These are phyloP conservation scores for Cordyceps militaris DNA, from an alignment of 2,329 filamentous ascomycete species.

Conservation along the genomic window DNA sequence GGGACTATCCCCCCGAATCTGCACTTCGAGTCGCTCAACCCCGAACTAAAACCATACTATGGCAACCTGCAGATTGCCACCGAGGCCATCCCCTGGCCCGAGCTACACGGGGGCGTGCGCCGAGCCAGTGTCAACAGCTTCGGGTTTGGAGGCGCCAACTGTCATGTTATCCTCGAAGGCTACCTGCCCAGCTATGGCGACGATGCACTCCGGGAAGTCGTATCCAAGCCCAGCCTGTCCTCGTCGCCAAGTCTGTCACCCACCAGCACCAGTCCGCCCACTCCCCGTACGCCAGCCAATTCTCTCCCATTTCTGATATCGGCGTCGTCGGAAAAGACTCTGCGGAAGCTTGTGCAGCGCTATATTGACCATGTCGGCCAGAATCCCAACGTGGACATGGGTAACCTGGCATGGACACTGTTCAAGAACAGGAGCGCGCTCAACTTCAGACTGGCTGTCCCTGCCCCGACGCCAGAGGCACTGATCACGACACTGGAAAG, in stretches of 20 bases:
- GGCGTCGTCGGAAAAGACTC: constrained; percentile 9
- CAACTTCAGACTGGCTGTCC: not conserved
- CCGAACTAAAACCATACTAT: constrained; percentile 17
- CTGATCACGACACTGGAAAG: not conserved
- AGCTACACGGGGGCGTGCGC: not conserved
- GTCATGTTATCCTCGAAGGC: constrained; percentile 19
- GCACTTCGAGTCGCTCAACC: constrained; percentile 19
- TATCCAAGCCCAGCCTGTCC: not conserved
- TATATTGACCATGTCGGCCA: not conserved
- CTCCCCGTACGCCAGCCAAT: not conserved
- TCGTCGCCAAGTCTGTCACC: too few relatives aligned
- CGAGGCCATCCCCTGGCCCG: constrained; percentile 15
- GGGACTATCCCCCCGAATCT: constrained; percentile 20
- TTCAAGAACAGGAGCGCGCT: not conserved
- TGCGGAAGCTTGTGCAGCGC: not conserved
- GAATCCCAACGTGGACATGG: not conserved
- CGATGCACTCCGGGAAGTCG: not conserved
- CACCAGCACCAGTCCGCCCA: not conserved
- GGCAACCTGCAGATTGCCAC: constrained; percentile 15
- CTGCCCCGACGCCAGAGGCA: not conserved
- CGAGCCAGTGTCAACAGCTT: constrained; percentile 21
- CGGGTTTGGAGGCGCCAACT: constrained; percentile 23
- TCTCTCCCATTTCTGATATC: constrained; percentile 18
- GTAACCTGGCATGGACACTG: not conserved
- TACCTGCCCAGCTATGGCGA: not conserved